Base-by-base conservation (phyloP, 2,329 filamentous ascomycete species). In the Xylariaceae sp. region DNA sequence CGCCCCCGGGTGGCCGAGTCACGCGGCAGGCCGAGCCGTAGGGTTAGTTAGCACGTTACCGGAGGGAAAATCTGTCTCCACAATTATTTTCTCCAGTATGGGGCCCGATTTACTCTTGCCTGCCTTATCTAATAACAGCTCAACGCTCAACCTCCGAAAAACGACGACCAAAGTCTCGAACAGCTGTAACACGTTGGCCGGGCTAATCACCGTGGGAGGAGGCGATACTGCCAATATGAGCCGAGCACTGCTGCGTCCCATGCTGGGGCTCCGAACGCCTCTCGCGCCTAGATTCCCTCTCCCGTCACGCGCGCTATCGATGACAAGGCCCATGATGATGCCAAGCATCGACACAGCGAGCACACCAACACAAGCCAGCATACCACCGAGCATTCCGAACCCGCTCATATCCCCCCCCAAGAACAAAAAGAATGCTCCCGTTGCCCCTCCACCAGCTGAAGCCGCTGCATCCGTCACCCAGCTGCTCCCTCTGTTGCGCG, bases 401-500 rank as follows among this genome's bases (percentile, higher is more conserved):
- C 19, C 34, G 15, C 12, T 46, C 54, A 19, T 12, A 21, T 1
- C 16, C 46, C 16, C 22, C n/a, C 21, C 44, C 36, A 37, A 21
- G 10, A 2, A 30, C 29, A 42, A 32, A 19, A 51, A 49, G 39
- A 15, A 39, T 16, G 50, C 47, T 2, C 56, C 55, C 9, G 4
- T 40, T 18, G 48, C 57, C n/a, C 48, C 34, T 32, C n/a, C 54
- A 39, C 32, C 42, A 8, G 76, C 79, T 56, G 71, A 80, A 47
- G 81, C 80, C 1, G 76, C 88, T 58, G 76, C 75, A 59, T 70
- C 70, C 40, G 46, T 68, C 21, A 22, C 59, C 6, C 67, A 78
- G 57, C 79, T 90, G 45, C 81, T 91, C 29, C 87, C 88, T 1
- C 76, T 89, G 44, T 82, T 94, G 45, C 80, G 80, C 63, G 80